Percentiles rank a stretch among this genome's conserved stretches.
Conservation (phyloP, 495 filamentous ascomycete genomes). For the Penicillium nucicola region DNA sequence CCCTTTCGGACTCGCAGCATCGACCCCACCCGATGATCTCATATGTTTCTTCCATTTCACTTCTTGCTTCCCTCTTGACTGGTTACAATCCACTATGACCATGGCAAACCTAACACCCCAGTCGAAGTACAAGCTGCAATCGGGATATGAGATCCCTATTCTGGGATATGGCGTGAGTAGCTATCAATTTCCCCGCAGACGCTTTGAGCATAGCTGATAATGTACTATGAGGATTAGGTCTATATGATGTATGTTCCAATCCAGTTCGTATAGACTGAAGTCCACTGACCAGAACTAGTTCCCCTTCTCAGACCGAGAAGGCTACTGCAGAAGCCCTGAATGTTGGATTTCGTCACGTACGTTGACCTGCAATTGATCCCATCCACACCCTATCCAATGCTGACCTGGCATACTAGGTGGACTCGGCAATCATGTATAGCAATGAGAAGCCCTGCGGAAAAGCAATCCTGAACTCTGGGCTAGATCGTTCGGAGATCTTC, state of each 20-base stretch:
- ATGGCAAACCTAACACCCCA: slow-evolving; percentile 30
- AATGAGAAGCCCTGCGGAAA: slow-evolving; percentile 51
- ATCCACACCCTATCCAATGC: neutral
- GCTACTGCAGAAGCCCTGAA: slow-evolving; percentile 61
- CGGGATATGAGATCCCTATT: slow-evolving; percentile 73
- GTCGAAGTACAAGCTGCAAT: slow-evolving; percentile 53
- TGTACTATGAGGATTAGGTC: slow-evolving; percentile 44
- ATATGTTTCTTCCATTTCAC: neutral
- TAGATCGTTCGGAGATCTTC: slow-evolving; percentile 48
- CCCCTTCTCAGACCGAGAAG: slow-evolving; percentile 49
- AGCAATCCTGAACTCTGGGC: slow-evolving; percentile 41
- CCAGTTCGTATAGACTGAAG: neutral
- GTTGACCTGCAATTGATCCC: neutral
- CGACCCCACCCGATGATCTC: neutral
- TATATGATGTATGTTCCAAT: slow-evolving; percentile 62
- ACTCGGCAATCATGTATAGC: slow-evolving; percentile 54
- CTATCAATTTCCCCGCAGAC: neutral
- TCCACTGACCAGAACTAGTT: slow-evolving; percentile 29
- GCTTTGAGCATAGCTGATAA: neutral
- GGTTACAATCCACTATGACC: neutral
- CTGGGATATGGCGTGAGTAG: slow-evolving; percentile 70
- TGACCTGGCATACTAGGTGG: slow-evolving; percentile 41
- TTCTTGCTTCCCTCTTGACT: neutral
- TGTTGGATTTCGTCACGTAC: slow-evolving; percentile 61
- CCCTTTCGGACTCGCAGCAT: too few species aligned